These are phyloP conservation scores for Saccharum spontaneum DNA, from an alignment of 176 grass and related monocot genomes.

Conservation along the genomic window DNA sequence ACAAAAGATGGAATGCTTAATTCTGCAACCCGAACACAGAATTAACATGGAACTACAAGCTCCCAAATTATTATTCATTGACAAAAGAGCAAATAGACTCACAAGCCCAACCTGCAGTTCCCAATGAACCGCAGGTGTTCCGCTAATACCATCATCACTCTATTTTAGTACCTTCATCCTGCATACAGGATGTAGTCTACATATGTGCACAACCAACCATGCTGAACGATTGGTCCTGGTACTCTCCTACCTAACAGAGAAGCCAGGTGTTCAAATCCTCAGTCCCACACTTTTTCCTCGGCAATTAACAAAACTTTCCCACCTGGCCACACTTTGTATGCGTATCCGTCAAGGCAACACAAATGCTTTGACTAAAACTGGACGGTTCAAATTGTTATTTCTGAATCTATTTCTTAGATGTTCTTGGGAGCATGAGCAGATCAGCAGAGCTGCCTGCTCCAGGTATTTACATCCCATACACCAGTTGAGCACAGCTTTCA, in stretches of 20 bases:
- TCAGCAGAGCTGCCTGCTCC: background rate
- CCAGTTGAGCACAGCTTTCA: background rate
- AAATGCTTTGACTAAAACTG: background rate
- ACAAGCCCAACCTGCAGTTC: background rate
- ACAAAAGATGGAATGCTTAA: background rate
- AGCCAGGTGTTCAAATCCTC: background rate
- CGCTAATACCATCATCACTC: background rate
- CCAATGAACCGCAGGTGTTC: background rate
- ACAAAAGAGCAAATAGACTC: background rate
- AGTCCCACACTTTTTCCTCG: background rate
- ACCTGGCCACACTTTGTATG: background rate
- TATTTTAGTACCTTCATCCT: background rate
- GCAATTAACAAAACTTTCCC: background rate
- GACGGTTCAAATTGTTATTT: slow-evolving; percentile 9
- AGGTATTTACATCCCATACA: background rate
- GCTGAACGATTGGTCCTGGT: background rate
- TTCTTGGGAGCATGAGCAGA: background rate
- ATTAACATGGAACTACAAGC: background rate
- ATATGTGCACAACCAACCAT: background rate
- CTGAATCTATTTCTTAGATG: background rate
- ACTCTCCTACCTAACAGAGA: background rate
- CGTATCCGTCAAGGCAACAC: background rate
- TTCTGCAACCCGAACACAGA: background rate
- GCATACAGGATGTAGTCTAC: background rate
- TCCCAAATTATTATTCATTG: background rate